Percentiles rank a stretch among this genome's conserved stretches.
These are phyloP conservation scores for Bryoerythrophyllum caledonicum DNA, from an alignment of 225 moss, liverwort and hornwort genomes.

Conservation along the genomic window DNA sequence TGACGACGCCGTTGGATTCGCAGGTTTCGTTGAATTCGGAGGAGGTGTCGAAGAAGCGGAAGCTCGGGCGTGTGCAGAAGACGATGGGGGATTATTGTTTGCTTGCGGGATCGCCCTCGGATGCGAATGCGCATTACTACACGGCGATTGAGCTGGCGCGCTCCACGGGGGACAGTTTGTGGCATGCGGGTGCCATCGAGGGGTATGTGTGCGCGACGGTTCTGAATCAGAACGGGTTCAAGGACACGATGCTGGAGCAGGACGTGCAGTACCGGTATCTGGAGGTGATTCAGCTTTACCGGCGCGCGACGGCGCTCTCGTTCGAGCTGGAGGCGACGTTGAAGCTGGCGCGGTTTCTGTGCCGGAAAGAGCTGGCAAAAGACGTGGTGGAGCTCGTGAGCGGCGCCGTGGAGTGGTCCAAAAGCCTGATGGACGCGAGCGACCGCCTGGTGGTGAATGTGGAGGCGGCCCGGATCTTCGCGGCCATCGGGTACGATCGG, in stretches of 20 bases:
- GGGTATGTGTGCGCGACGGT: slow-evolving; percentile 83
- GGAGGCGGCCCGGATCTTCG: slow-evolving; percentile 90
- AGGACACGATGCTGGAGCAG: slow-evolving; percentile 80
- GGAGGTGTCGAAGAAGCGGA: slow-evolving; percentile 87
- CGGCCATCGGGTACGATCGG: slow-evolving; percentile 90
- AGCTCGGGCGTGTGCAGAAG: slow-evolving; percentile 92
- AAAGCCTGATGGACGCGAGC: slow-evolving; percentile 95
- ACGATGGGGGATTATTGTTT: slow-evolving; percentile 97
- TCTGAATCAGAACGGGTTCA: slow-evolving; percentile 65
- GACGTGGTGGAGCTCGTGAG: slow-evolving; percentile 86
- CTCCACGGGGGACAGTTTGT: slow-evolving; percentile 79
- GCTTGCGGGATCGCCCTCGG: slow-evolving; percentile 86
- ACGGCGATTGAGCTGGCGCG: slow-evolving; percentile 91
- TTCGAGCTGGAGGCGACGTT: slow-evolving; percentile 97
- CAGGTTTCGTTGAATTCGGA: slow-evolving; percentile 97
- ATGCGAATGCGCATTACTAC: slow-evolving; percentile 84
- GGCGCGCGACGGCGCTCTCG: slow-evolving; percentile 86
- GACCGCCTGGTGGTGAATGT: slow-evolving; percentile 97
- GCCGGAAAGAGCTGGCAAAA: slow-evolving; percentile 83
- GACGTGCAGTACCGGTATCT: slow-evolving; percentile 80
- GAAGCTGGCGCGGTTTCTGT: slow-evolving; percentile 95
- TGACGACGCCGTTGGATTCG: slow-evolving; percentile 94
- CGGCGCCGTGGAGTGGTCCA: slow-evolving; percentile 93
- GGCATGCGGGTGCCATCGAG: slow-evolving; percentile 98
- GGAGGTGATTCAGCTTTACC: slow-evolving; percentile 92